phyloP scores from a whole-genome alignment of 345 rosid species.

The Eucalyptus regnans region DNA sequence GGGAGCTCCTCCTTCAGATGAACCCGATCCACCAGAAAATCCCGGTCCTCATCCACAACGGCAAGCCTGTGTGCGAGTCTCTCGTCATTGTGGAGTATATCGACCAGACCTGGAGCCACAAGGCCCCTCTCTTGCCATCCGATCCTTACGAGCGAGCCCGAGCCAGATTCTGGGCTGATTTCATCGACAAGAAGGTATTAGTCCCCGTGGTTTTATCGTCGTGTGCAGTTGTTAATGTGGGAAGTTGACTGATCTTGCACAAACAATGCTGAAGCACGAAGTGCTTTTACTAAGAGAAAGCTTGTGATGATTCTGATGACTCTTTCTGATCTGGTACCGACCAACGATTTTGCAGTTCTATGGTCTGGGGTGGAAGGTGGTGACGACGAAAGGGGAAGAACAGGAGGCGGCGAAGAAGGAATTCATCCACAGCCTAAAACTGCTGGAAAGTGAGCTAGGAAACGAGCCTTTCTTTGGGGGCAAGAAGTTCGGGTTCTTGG shows the following conservation, averaged over 20 bases:
- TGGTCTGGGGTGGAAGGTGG: background rate
- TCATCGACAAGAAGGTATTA: conserved; percentile 12
- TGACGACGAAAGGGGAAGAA: conserved; percentile 3
- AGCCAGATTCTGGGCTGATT: conserved; percentile 26
- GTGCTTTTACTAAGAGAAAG: background rate
- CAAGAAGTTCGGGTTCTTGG: conserved; percentile 12
- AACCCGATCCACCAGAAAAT: background rate
- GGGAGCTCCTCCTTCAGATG: background rate
- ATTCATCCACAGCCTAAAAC: conserved; percentile 6
- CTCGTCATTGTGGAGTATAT: background rate
- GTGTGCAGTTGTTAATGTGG: background rate
- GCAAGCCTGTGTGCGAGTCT: background rate
- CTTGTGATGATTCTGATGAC: background rate
- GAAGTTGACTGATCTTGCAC: background rate
- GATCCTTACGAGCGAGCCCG: conserved; percentile 12
- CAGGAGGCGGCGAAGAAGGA: conserved; percentile 9
- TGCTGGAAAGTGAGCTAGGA: conserved; percentile 14
- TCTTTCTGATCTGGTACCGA: background rate
- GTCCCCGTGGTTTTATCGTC: background rate
- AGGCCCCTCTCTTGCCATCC: background rate
- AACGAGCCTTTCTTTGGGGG: conserved; percentile 19
- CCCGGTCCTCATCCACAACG: background rate
- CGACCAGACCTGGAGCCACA: conserved; percentile 6
- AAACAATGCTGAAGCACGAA: background rate
- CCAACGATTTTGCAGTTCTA: background rate